These are phyloP conservation scores for Chamaecyparis obtusa DNA, from an alignment of 75 land plant genomes.

Conservation along the genomic window DNA sequence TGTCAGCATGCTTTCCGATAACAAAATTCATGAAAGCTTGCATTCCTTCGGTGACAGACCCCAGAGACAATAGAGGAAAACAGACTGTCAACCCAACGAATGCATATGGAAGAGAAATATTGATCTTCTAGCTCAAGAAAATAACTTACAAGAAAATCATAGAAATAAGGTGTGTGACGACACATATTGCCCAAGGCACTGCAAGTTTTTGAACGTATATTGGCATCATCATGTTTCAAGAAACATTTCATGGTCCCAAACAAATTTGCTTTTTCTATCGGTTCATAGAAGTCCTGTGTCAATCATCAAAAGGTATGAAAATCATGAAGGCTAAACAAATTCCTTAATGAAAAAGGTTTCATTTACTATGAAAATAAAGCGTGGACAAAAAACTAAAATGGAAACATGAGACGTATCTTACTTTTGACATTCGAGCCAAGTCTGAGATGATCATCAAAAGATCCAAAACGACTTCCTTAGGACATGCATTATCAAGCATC, in stretches of 20 bases:
- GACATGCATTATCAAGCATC: slow-evolving; percentile 56
- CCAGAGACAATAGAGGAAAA: background rate
- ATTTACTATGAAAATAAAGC: background rate
- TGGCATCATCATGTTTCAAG: slow-evolving; percentile 70
- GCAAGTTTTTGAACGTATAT: slow-evolving; percentile 92
- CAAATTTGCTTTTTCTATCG: slow-evolving; percentile 64
- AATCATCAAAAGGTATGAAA: slow-evolving; percentile 7
- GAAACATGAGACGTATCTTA: slow-evolving; percentile 6
- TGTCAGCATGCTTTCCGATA: background rate
- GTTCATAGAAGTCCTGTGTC: slow-evolving; percentile 83
- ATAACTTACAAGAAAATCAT: slow-evolving; percentile 64
- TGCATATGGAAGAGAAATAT: slow-evolving; percentile 2
- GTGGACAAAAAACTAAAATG: slow-evolving; percentile 1
- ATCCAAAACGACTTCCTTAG: slow-evolving; percentile 73
- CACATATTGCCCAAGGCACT: slow-evolving; percentile 99
- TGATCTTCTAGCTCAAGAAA: background rate
- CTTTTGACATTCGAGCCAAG: slow-evolving; percentile 95
- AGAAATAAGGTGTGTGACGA: slow-evolving; percentile 85
- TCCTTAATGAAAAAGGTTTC: background rate
- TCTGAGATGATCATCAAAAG: slow-evolving; percentile 85
- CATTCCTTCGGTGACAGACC: background rate
- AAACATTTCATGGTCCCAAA: slow-evolving; percentile 54
- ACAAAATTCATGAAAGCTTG: background rate
- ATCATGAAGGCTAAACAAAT: background rate
- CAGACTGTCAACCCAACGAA: background rate